Evolutionary conservation across 1,139 yeast genomes (phyloP), one percentile per base, ranked within the genome.

Genomic region (Yamadazyma sp.): DNA sequence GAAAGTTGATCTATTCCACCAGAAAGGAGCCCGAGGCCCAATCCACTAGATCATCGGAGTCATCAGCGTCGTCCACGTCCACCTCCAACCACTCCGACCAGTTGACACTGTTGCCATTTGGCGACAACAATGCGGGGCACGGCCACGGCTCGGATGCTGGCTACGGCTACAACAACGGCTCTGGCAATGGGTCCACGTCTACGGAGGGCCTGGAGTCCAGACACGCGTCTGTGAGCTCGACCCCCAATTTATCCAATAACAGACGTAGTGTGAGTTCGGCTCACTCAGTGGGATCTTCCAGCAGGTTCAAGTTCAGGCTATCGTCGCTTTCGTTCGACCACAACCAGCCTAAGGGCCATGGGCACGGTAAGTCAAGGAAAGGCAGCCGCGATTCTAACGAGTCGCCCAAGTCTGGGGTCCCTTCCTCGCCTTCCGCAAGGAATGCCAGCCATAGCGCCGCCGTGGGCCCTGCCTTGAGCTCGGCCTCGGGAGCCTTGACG

Each of bases 1-100:
- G 79, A 3, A 75, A 76, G 49, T 62, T 75, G 42, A 73, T 76
- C 14, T 68, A 69, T 47, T 62, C 75, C 1, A 62, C 47, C 34
- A 38, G 76, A 24, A 69, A 72, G 45, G 77, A 72, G 33, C 58
- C 64, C 12, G 69, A 63, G 10, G 29, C 51, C n/a, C 41, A 53
- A 1, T 31, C 41, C 12, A 12, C n/a, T 11, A 18, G 18, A 17
- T 27, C 33, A n/a, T 37, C 43, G n/a, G 17, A 30, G 17, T 10
- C 33, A 9, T 39, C 47, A 2, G 29, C 7, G 14, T 11, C 33
- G 7, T 38, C 22, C 14, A 32, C 33, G 7, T 38, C 22, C 14
- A 32, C 26, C 16, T 27, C 31, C 26, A 12, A 25, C 3, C 31
- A 26, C 1, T 26, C 30, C 11, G 42, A 40, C 33, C 42, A 27